A percentile compares a stretch with the other conserved stretches of the same genome.
phyloP scores from a whole-genome alignment of 495 filamentous ascomycete species.

The Aspergillus coremiiformis region DNA sequence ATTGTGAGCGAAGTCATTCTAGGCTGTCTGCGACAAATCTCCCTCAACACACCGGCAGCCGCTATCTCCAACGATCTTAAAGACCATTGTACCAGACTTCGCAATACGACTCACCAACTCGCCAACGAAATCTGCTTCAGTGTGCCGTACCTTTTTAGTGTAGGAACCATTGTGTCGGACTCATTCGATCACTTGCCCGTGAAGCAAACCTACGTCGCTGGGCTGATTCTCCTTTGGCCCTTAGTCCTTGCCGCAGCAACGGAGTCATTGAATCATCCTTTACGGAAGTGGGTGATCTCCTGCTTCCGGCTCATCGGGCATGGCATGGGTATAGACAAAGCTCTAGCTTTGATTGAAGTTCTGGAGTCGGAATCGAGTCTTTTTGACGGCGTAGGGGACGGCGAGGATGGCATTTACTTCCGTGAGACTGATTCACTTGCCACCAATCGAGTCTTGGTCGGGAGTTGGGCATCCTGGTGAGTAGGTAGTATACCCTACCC shows the following conservation, averaged over 20 bases:
- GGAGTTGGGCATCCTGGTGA: slow-evolving; percentile 3
- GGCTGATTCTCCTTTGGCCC: slow-evolving; percentile 44
- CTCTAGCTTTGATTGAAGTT: slow-evolving; percentile 35
- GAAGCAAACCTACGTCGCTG: slow-evolving; percentile 29
- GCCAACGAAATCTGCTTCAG: slow-evolving; percentile 41
- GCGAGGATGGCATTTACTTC: slow-evolving; percentile 11
- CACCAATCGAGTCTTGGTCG: background rate
- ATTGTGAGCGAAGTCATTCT: slow-evolving; percentile 48
- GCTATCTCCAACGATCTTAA: slow-evolving; percentile 26
- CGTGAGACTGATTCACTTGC: background rate
- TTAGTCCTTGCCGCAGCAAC: slow-evolving; percentile 37
- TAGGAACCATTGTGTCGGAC: slow-evolving; percentile 4
- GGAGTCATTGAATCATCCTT: slow-evolving; percentile 23
- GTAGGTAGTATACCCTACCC: too few species aligned
- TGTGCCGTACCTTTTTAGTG: slow-evolving; percentile 36
- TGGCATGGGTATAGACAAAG: slow-evolving; percentile 43
- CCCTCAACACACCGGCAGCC: background rate
- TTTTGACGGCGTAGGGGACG: slow-evolving; percentile 14
- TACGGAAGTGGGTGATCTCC: slow-evolving; percentile 38
- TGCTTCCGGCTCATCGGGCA: slow-evolving; percentile 38
- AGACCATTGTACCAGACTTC: slow-evolving; percentile 27
- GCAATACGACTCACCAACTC: slow-evolving; percentile 28
- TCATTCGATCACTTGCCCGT: slow-evolving; percentile 5
- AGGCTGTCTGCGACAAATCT: slow-evolving; percentile 14
- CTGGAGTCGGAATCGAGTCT: slow-evolving; percentile 27